These are phyloP conservation scores for Trichosporon faecale DNA, from an alignment of 1,284 basidiomycete genomes.

Conservation along the genomic window DNA sequence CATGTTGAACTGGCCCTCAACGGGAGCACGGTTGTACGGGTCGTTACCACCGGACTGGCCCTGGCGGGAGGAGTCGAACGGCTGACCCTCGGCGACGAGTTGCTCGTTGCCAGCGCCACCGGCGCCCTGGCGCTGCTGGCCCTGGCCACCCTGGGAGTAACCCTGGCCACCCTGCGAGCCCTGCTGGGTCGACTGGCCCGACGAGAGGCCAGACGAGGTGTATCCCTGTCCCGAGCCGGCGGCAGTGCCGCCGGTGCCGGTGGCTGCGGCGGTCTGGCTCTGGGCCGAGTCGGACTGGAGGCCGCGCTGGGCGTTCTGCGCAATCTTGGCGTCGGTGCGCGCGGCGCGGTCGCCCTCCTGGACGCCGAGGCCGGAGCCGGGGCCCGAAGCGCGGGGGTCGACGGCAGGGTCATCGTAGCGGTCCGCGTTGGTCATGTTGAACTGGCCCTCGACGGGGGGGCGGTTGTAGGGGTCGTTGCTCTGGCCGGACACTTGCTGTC, in stretches of 20 bases:
- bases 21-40: not conserved
- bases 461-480: constrained; percentile 2
- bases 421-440: constrained; percentile 2
- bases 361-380: constrained; percentile 1
- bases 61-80: not conserved
- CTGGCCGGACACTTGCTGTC: not conserved
- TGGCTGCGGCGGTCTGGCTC: not conserved
- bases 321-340: not conserved
- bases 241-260: not conserved
- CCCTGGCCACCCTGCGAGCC: not conserved
- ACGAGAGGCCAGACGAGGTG: not conserved
- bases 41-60: not conserved
- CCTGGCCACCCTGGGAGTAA: not conserved
- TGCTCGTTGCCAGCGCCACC: not conserved
- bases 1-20: constrained; percentile 8
- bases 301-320: not conserved
- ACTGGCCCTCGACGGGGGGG: constrained; percentile 5
- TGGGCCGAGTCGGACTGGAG: not conserved
- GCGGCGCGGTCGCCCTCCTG: not conserved
- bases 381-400: not conserved
- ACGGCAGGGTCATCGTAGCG: constrained; percentile 2
- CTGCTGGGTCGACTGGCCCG: not conserved
- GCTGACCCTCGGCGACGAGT: not conserved
- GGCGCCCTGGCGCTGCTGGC: not conserved
- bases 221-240: not conserved